Evolutionary conservation across 73 alveolate genomes (phyloP), one percentile per base, ranked within the genome.

Genomic region (Breviolum minutum): DNA sequence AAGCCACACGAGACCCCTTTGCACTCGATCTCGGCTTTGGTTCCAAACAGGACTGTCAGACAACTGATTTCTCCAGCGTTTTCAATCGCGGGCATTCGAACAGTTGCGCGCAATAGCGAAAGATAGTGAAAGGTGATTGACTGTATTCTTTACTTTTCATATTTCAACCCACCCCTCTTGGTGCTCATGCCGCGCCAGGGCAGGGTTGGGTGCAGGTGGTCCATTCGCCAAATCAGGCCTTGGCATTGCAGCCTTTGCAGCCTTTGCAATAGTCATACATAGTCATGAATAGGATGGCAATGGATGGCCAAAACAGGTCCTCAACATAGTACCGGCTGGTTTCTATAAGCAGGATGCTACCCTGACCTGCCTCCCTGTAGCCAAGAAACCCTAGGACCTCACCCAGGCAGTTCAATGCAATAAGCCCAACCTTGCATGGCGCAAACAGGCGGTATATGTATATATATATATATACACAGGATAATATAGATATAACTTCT

Each of bases 391-490:
- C 99, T 24, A 99, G 91, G 10, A 82, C 99, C 63, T 99, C 99
- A 17, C 99, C 99, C 84, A 99, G 89, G 96, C 99, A 99, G 99
- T 99, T 99, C 91, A 99, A 68, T 14, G 99, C 99, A 32, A 99
- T 99, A 17, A 99, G 99, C 73, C 99, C 99, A 24, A 99, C 99
- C 99, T 90, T 11, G 32, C 29, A 20, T 76, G 68, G 60, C 32
- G 30, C 40, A 77, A 24, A 60, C 40, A 68, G 0, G 22, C 14
- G 17, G 61, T 40, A 22, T n/a, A 11, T 8, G 26, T 19, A 22
- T 40, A 60, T 22, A 60, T 60, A 77, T 77, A 60, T 2, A 40
- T 40, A 40, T 40, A 40, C n/a, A n/a, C n/a, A n/a, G n/a, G n/a
- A n/a, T n/a, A n/a, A n/a, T n/a, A n/a, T n/a, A n/a, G n/a, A n/a